Conservation (phyloP, 306 rosid genomes). For the Lathyrus aphaca region DNA sequence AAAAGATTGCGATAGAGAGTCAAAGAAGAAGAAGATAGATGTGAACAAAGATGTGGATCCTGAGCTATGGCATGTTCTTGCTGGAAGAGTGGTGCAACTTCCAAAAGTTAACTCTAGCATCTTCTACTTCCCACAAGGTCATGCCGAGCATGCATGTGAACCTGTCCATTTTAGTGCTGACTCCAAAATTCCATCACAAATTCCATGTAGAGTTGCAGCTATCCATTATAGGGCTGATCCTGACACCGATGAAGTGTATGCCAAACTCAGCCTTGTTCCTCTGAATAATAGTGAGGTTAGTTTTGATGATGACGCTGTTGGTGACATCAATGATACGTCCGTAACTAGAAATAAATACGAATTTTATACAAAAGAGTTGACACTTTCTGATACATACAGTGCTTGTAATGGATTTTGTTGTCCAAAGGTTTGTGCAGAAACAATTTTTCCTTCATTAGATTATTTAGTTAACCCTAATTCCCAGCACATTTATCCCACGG, state of each 20-base stretch:
- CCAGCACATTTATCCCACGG: slow-evolving; percentile 72
- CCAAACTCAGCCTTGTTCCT: slow-evolving; percentile 60
- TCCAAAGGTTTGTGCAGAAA: slow-evolving; percentile 79
- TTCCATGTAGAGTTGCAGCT: slow-evolving; percentile 58
- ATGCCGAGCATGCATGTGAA: slow-evolving; percentile 74
- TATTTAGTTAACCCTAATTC: slow-evolving; percentile 67
- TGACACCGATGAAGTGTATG: slow-evolving; percentile 76
- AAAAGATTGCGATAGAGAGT: slow-evolving; percentile 49
- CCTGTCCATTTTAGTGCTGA: slow-evolving; percentile 58
- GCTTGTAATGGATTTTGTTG: slow-evolving; percentile 79
- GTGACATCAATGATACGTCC: slow-evolving; percentile 47
- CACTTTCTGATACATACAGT: slow-evolving; percentile 58
- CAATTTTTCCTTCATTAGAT: slow-evolving; percentile 75
- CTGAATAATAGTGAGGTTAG: slow-evolving; percentile 30
- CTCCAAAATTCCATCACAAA: slow-evolving; percentile 51
- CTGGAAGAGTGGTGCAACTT: slow-evolving; percentile 87
- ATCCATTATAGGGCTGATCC: slow-evolving; percentile 78
- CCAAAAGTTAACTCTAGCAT: slow-evolving; percentile 62
- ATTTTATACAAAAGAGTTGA: slow-evolving; percentile 73
- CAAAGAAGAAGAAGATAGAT: slow-evolving; percentile 66
- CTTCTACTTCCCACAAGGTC: slow-evolving; percentile 76
- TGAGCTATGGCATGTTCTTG: slow-evolving; percentile 86
- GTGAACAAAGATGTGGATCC: slow-evolving; percentile 67
- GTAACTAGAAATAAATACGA: slow-evolving; percentile 58
- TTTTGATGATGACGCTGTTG: slow-evolving; percentile 51